phyloP scores from a whole-genome alignment of 225 moss, liverwort and hornwort species.

The Asterella californica region DNA sequence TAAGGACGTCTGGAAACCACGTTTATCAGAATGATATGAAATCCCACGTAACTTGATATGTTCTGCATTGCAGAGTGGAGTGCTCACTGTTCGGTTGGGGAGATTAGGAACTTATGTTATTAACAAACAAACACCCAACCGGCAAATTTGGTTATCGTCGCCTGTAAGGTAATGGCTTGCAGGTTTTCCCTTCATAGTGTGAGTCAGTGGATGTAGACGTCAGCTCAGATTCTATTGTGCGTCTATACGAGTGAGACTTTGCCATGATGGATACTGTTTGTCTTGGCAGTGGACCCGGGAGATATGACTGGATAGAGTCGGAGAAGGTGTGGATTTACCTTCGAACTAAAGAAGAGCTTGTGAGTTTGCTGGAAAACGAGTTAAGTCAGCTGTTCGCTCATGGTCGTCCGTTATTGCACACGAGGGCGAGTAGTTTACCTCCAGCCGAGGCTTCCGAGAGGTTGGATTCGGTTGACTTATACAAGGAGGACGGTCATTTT shows the following conservation, averaged over 20 bases:
- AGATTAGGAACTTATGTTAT: slow-evolving; percentile 87
- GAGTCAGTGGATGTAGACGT: not conserved
- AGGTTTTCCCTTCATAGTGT: not conserved
- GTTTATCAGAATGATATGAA: not conserved
- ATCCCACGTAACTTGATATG: not conserved
- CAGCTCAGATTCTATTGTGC: not conserved
- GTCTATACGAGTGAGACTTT: not conserved
- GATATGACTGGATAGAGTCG: slow-evolving; percentile 73
- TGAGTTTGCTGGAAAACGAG: slow-evolving; percentile 42
- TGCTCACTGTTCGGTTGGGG: slow-evolving; percentile 75
- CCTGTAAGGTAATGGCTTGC: slow-evolving; percentile 63
- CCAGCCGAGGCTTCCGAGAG: not conserved
- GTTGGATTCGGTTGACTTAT: not conserved
- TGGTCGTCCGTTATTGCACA: not conserved
- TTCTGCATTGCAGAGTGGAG: slow-evolving; percentile 65
- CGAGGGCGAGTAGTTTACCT: not conserved
- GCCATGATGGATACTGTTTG: not conserved
- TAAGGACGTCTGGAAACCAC: not conserved
- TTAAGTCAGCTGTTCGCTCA: no score
- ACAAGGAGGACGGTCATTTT: not conserved
- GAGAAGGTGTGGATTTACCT: slow-evolving; percentile 67
- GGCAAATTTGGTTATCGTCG: slow-evolving; percentile 94
- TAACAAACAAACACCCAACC: slow-evolving; percentile 97
- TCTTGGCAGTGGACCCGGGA: slow-evolving; percentile 83
- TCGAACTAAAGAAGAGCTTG: slow-evolving; percentile 61